Evolutionary conservation across 192 early-diverging fungal genomes (phyloP).

Genomic region (Coemansia sp.): DNA sequence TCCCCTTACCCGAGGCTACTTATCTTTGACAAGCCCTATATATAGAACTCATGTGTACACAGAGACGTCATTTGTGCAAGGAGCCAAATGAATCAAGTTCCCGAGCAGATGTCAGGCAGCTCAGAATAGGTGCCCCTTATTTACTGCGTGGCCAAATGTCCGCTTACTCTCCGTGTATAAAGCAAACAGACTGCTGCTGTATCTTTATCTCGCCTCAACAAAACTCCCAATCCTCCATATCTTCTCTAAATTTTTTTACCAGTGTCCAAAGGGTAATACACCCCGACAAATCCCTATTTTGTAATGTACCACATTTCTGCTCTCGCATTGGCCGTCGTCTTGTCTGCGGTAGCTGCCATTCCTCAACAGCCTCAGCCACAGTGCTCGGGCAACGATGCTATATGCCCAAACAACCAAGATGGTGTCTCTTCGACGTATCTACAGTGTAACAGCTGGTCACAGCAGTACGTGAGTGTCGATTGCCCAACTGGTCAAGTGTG

Average conservation of each 20-base stretch:
- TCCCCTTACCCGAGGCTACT: background rate
- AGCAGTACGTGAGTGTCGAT: constrained; percentile 30
- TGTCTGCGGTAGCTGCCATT: background rate
- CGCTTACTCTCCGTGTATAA: background rate
- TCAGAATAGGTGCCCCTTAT: background rate
- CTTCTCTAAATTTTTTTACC: background rate
- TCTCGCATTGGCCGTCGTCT: background rate
- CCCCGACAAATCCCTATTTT: background rate
- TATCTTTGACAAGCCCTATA: background rate
- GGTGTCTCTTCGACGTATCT: constrained; percentile 46
- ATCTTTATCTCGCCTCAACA: background rate
- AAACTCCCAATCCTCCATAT: background rate
- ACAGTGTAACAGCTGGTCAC: constrained; percentile 49
- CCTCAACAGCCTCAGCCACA: constrained; percentile 14
- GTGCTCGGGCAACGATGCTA: constrained; percentile 45
- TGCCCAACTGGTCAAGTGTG: constrained; percentile 48
- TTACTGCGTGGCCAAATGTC: background rate
- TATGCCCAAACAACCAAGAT: constrained; percentile 44
- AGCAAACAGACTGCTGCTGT: background rate
- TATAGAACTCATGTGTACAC: constrained; percentile 5
- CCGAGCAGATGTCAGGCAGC: background rate
- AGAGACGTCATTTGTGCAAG: background rate
- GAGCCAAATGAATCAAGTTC: background rate
- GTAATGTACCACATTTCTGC: background rate
- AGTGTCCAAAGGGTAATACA: background rate